Evolutionary conservation across 805 yeast species (phyloP).

Genomic region (Yarrowia sp.): DNA sequence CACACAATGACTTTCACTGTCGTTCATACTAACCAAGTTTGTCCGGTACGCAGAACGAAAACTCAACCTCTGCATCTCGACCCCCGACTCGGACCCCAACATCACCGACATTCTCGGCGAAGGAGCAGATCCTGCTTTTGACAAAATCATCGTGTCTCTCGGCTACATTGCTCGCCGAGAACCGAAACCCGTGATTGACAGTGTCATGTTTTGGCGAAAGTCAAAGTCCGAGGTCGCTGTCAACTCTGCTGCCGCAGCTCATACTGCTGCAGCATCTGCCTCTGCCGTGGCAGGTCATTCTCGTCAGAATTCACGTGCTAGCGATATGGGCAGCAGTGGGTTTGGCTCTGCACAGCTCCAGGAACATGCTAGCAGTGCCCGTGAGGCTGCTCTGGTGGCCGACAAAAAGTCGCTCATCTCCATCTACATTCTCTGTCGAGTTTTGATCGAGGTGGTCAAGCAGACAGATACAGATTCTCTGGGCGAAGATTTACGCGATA

Average conservation of each 20-base stretch:
- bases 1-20: background rate
- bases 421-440: slow-evolving; percentile 85
- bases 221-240: slow-evolving; percentile 84
- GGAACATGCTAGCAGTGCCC: slow-evolving; percentile 3
- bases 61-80: slow-evolving; percentile 64
- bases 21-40: slow-evolving; percentile 43
- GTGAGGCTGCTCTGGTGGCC: slow-evolving; percentile 69
- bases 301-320: slow-evolving; percentile 7
- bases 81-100: slow-evolving; percentile 71
- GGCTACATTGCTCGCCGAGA: slow-evolving; percentile 87
- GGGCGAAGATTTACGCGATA: slow-evolving; percentile 76
- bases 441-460: slow-evolving; percentile 83
- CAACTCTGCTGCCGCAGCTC: slow-evolving; percentile 54
- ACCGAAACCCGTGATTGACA: slow-evolving; percentile 94
- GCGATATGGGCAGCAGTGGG: background rate
- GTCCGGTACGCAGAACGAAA: slow-evolving; percentile 91
- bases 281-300: background rate
- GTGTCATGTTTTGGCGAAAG: slow-evolving; percentile 97
- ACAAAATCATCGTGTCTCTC: slow-evolving; percentile 75
- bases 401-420: slow-evolving; percentile 84
- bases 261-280: slow-evolving; percentile 42
- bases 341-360: slow-evolving; percentile 22
- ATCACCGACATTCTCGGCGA: slow-evolving; percentile 73
- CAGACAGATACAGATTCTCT: slow-evolving; percentile 73
- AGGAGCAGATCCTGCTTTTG: slow-evolving; percentile 84